These are phyloP conservation scores for Endoconidiophora polonica DNA, from an alignment of 2,329 filamentous ascomycete species.

Conservation along the genomic window DNA sequence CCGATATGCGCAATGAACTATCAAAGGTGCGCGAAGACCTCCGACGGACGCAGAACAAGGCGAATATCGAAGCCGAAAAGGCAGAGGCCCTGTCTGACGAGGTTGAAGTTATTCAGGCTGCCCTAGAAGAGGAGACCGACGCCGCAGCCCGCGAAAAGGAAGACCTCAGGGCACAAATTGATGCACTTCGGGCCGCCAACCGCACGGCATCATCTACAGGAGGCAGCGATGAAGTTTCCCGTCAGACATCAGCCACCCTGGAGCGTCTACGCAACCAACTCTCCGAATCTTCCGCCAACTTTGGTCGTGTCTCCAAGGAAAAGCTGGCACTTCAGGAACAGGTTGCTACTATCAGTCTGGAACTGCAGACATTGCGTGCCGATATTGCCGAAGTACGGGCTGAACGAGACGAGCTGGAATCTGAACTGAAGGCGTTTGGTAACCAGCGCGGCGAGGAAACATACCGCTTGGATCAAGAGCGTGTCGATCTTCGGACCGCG, in stretches of 20 bases:
- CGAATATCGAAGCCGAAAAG: constrained; percentile 46
- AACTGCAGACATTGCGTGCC: constrained; percentile 41
- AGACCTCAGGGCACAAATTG: constrained; percentile 17
- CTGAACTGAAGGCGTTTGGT: constrained; percentile 18
- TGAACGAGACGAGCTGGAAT: constrained; percentile 52
- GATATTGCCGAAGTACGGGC: constrained; percentile 41
- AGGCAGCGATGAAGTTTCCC: constrained; percentile 15
- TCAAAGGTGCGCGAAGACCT: constrained; percentile 51
- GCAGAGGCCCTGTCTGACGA: constrained; percentile 56
- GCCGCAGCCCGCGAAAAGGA: constrained; percentile 26
- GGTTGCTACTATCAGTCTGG: constrained; percentile 39
- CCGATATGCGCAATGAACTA: constrained; percentile 49
- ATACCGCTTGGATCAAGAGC: constrained; percentile 49
- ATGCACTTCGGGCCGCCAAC: constrained; percentile 15
- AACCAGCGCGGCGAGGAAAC: constrained; percentile 37
- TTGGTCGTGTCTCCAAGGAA: constrained; percentile 40
- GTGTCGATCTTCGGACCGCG: constrained; percentile 48
- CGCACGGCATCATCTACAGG: constrained; percentile 16
- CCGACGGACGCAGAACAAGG: constrained; percentile 47
- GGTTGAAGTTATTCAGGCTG: constrained; percentile 53
- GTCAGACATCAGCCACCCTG: constrained; percentile 18
- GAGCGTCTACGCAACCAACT: constrained; percentile 38
- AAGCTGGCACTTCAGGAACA: constrained; percentile 48
- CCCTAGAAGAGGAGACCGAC: constrained; percentile 47
- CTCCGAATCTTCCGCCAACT: constrained; percentile 39